Base-by-base conservation (phyloP, 2,329 filamentous ascomycete species). In the Ophiostoma montium region DNA sequence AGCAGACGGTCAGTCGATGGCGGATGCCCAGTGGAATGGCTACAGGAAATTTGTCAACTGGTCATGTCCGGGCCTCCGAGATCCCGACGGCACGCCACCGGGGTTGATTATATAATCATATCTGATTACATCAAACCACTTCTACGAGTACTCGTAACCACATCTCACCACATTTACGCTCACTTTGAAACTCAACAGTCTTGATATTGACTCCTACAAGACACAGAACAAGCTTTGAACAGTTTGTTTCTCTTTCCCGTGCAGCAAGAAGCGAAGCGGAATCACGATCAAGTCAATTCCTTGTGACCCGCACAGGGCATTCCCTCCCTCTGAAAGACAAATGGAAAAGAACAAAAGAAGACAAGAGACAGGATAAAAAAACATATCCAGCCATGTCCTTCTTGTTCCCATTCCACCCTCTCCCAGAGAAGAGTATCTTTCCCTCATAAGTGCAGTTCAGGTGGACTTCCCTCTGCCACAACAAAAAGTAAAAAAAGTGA, bases 361-460 rank as follows among this genome's bases (percentile, higher is more conserved):
- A 16, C 18, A 33, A 33, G 2, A 12, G 16, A 31, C 23, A 27
- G 23, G 8, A 27, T 27, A 8, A 27, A 8, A 27, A 27, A 16
- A 21, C 16, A 41, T 2, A 23, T 3, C 38, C 12, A 16, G 12
- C 38, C 5, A 13, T 23, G n/a, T 21, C 6, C 12, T 38, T 16
- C 35, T 18, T 11, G 38, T 21, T 38, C 38, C 10, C 31, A 13
- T 39, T 27, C 15, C 12, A 44, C 18, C 42, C 13, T 35, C 16
- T 6, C 30, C 31, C 21, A n/a, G 64, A 61, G 67, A 65, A 49
- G 76, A 87, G 83, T 95, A 88, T 96, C 90, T 96, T 96, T 96
- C 90, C 90, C 88, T 95, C 89, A 84, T 95, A 75, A 95, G 88
- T 83, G 80, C 82, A 73, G 69, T 59, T 74, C 74, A 78, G 78